These are phyloP conservation scores for Podila epigama DNA, from an alignment of 192 early-diverging fungal species.

Conservation along the genomic window DNA sequence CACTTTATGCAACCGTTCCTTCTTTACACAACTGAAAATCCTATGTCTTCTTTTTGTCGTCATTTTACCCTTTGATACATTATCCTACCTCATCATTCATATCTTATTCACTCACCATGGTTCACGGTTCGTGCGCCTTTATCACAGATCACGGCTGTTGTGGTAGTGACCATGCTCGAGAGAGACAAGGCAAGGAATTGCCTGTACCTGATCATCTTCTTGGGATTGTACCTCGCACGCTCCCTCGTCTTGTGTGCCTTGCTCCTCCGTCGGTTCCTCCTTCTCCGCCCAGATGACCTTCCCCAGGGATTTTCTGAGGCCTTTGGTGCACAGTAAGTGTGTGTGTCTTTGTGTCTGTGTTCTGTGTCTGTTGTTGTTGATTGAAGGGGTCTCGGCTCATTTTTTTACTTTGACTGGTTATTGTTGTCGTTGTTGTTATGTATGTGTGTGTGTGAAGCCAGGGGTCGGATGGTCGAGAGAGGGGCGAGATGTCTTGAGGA, in stretches of 20 bases:
- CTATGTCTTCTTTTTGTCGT: no score
- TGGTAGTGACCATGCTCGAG: conserved; percentile 19
- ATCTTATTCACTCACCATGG: no score
- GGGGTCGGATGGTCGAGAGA: no score
- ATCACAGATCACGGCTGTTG: conserved; percentile 12
- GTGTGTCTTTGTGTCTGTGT: background rate
- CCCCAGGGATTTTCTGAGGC: conserved; percentile 22
- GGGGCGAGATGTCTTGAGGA: no score
- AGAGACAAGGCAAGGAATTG: conserved; percentile 9
- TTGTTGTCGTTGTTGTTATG: background rate
- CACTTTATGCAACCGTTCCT: no score
- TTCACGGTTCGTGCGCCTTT: no score
- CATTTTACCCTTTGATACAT: background rate
- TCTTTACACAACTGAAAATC: no score
- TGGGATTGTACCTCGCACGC: conserved; percentile 28
- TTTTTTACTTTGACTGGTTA: background rate
- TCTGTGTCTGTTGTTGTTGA: background rate
- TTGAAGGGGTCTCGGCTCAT: background rate
- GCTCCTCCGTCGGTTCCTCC: conserved; percentile 34
- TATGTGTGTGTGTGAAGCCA: no score
- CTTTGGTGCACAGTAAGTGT: conserved; percentile 43
- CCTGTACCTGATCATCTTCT: conserved; percentile 15
- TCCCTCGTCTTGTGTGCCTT: conserved; percentile 10
- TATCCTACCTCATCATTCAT: background rate
- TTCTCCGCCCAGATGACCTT: conserved; percentile 32